Percentiles rank a stretch among this genome's conserved stretches.
phyloP scores from a whole-genome alignment of 805 yeast genomes.

The Zygoascus bituminiphila region DNA sequence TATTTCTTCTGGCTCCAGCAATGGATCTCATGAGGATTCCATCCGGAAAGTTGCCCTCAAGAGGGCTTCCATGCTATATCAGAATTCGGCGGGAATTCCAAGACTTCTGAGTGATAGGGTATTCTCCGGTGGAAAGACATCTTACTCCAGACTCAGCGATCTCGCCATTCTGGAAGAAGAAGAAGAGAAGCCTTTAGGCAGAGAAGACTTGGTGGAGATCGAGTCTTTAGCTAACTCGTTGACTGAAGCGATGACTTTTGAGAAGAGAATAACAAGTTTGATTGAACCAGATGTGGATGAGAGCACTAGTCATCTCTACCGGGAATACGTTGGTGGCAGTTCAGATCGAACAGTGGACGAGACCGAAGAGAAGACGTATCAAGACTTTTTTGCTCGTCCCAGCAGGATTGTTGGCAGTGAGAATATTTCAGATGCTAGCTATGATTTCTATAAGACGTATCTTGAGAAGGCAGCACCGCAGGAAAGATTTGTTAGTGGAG shows the following conservation, averaged over 20 bases:
- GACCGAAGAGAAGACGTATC: neutral
- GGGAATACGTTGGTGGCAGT: constrained; percentile 1
- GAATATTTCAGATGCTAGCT: constrained; percentile 7
- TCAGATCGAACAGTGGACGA: neutral
- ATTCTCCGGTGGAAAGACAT: constrained; percentile 3
- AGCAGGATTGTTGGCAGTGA: constrained; percentile 7
- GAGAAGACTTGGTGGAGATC: constrained; percentile 24
- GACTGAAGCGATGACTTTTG: neutral
- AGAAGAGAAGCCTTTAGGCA: constrained; percentile 24
- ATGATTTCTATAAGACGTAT: constrained; percentile 9
- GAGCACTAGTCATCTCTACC: constrained; percentile 2
- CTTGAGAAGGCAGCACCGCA: constrained; percentile 5
- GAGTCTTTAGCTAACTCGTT: constrained; percentile 10
- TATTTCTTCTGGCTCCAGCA: neutral
- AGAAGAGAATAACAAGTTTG: neutral
- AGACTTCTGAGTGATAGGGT: constrained; percentile 10
- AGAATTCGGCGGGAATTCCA: constrained; percentile 11
- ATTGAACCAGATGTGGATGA: neutral
- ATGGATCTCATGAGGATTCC: neutral
- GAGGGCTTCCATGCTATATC: constrained; percentile 18
- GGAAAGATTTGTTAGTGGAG: neutral
- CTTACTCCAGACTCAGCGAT: neutral
- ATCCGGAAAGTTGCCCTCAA: constrained; percentile 21
- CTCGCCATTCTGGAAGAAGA: neutral
- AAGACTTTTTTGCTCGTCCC: constrained; percentile 4